Base-by-base conservation (phyloP, 2,329 filamentous ascomycete species). In the Shiraia sp. region DNA sequence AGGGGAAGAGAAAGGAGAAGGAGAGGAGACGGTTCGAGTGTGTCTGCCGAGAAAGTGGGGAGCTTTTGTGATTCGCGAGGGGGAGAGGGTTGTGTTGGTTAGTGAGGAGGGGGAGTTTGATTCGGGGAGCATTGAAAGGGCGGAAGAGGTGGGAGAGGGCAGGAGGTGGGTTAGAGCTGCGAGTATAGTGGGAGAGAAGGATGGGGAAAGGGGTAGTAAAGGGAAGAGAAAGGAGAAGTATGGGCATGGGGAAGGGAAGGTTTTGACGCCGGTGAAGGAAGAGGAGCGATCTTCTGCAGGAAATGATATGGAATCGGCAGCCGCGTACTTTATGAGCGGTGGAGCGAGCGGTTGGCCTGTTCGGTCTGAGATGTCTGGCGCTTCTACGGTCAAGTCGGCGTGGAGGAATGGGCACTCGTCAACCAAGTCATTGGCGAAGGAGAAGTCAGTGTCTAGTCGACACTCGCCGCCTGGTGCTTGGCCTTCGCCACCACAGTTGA, bases 71-170 rank as follows among this genome's bases (percentile, higher is more conserved):
- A 61, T 66, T 24, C 50, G 33, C 1, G 42, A 53, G 1, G 46
- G 60, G 33, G 60, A 60, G n/a, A 24, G 57, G 15, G 56, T 66
- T 5, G 41, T 63, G 14, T 35, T 66, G 10, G 49, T 66, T n/a
- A 62, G 58, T 23, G 28, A 40, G 8, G 45, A 57, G 10, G 60
- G 54, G 1, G 60, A 58, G 30, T 62, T 50, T 38, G 63, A 66
- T 34, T 61, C 59, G 60, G 59, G 7, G 40, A 10, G 16, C 28
- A 22, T 15, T n/a, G 27, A 49, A 15, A 29, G 34, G 26, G 40
- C 35, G 25, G 31, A 34, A 6, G 15, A 28, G 40, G n/a, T 51
- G 50, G 53, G 19, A 48, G 9, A 44, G 41, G 39, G 51, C 40
- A 23, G n/a, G 15, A 28, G 40, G n/a, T 51, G 50, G 53, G 19